A percentile compares a stretch with the other conserved stretches of the same genome.
phyloP scores from a whole-genome alignment of 257 asterid genomes.

The Solanum sparsipilum region DNA sequence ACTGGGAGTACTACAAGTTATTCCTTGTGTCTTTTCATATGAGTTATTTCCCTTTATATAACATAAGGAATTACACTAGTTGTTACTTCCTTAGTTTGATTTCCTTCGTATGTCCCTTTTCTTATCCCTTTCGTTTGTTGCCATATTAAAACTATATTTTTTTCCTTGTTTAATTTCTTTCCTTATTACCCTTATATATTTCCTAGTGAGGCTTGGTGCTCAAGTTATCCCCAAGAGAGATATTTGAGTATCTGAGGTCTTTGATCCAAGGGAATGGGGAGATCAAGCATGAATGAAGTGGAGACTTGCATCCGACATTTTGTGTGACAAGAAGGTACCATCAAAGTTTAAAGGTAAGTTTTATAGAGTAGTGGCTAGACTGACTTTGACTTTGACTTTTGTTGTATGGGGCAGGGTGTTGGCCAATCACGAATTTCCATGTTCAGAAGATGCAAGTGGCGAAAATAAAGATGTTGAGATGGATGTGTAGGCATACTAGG shows the following conservation, averaged over 20 bases:
- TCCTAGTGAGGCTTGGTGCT: not conserved
- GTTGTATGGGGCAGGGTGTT: not conserved
- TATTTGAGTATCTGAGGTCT: not conserved
- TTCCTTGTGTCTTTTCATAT: not conserved
- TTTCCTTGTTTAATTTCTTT: not conserved
- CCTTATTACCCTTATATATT: not conserved
- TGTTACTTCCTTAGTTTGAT: not conserved
- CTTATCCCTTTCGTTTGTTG: not conserved
- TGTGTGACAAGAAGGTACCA: not conserved
- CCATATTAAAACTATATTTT: not conserved
- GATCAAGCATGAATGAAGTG: not conserved
- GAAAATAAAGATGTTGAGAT: not conserved
- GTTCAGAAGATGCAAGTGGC: not conserved
- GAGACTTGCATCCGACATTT: not conserved
- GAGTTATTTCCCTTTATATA: not conserved
- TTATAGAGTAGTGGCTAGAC: not conserved
- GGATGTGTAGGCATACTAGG: not conserved
- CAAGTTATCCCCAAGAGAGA: not conserved
- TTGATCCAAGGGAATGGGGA: not conserved
- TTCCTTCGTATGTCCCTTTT: not conserved
- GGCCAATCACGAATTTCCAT: not conserved
- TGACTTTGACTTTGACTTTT: not conserved
- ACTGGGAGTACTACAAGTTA: not conserved
- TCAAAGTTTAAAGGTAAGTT: not conserved
- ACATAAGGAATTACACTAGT: not conserved